phyloP scores from a whole-genome alignment of 2,329 filamentous ascomycete genomes.

The Botrytis sinoallii region DNA sequence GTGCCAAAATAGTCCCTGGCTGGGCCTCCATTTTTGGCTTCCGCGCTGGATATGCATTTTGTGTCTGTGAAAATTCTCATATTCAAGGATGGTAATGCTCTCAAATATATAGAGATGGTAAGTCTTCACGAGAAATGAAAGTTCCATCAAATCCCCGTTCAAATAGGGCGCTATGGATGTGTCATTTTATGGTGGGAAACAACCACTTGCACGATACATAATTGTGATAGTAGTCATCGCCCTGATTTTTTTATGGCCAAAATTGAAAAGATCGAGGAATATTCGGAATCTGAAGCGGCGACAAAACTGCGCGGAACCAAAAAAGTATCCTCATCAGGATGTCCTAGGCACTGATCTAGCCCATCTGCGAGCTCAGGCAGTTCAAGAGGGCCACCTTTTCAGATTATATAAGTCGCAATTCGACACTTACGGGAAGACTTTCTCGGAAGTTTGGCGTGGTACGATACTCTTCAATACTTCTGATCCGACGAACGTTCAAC shows the following conservation, averaged over 20 bases:
- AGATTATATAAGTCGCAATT: slow-evolving; percentile 6
- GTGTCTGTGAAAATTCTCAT: not conserved
- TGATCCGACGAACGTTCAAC: slow-evolving; percentile 7
- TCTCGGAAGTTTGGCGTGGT: slow-evolving; percentile 4
- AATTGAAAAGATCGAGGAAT: slow-evolving; percentile 2
- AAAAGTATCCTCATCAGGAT: slow-evolving; percentile 4
- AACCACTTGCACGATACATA: not conserved
- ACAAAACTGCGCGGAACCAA: not conserved
- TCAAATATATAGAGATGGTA: not conserved
- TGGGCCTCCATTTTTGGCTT: not conserved
- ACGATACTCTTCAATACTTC: slow-evolving; percentile 8
- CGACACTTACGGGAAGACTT: slow-evolving; percentile 13
- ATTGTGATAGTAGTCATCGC: not conserved
- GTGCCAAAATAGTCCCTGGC: not conserved
- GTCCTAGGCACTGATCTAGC: not conserved
- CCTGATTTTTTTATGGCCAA: not conserved
- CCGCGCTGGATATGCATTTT: not conserved
- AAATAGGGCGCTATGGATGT: not conserved
- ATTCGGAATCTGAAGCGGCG: not conserved
- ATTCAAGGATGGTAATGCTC: not conserved
- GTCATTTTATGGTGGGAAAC: not conserved
- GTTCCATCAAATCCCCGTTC: not conserved
- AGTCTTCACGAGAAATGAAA: not conserved
- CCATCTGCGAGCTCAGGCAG: not conserved
- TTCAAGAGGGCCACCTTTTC: slow-evolving; percentile 2